Evolutionary conservation across 352 stramenopile genomes (phyloP), one percentile per base, ranked within the genome.

Genomic region (Globisporangium sylvaticum): DNA sequence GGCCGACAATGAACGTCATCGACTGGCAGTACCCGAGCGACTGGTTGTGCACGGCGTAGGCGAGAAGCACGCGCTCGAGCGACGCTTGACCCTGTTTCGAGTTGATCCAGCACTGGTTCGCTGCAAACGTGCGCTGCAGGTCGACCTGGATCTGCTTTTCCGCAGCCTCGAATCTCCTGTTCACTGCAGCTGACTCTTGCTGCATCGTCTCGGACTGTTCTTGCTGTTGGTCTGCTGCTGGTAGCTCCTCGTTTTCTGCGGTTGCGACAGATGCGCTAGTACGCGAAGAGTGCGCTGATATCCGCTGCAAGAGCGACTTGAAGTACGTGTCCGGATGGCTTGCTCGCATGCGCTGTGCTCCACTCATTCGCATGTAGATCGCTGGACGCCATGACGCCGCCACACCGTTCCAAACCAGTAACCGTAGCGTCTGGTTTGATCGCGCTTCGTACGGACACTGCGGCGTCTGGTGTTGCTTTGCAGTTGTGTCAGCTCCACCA

Each of bases 1-100:
- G 75, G 0, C 80, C 90, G 8, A 87, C 87, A 24, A 97, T 81
- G 60, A 96, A 97, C 46, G 91, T 97, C 88, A 97, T 96, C 22
- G 83, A 91, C 71, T 97, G 90, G 56, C 90, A 96, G 68, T 97
- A 97, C 15, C 90, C 90, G 6, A 97, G 73, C 24, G 61, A 62
- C 25, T 79, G 66, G 62, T 97, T 94, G 62, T 92, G 81, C 31
- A 95, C 50, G 0, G 90, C 88, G 58, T 94, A 97, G 14, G 88
- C 78, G 10, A 91, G 64, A 8, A 97, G 65, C 25, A 97, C 82
- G 7, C 87, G 74, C 54, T 83, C 76, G 34, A 97, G 71, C 25
- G 80, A 70, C 1, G 56, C 56, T 32, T 89, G 77, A 0, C 86
- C 84, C 0, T 72, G 66, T 0, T 34, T 14, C 5, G 75, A 78